Conservation (phyloP, 352 stramenopile species). For the Phytophthora citrophthora region DNA sequence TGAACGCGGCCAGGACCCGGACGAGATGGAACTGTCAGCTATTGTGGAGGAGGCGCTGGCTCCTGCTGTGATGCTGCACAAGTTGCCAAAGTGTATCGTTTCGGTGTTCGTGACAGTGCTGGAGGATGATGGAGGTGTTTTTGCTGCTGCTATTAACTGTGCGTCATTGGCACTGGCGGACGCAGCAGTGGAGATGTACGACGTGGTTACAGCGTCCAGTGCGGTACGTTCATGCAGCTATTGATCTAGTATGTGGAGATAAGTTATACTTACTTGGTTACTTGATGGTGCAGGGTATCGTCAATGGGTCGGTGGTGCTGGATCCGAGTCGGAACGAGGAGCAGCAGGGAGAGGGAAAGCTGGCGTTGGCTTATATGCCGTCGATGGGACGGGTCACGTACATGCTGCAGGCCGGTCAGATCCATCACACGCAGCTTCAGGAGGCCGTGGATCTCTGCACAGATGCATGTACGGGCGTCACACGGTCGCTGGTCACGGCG, state of each 20-base stretch:
- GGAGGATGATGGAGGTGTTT: conserved; percentile 83
- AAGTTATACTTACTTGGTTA: conserved; percentile 1
- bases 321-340: conserved; percentile 81
- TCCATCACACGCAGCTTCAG: conserved; percentile 80
- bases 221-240: conserved; percentile 43
- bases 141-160: conserved; percentile 84
- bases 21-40: conserved; percentile 83
- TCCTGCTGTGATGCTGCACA: conserved; percentile 84
- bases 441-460: conserved; percentile 90
- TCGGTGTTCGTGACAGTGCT: conserved; percentile 91
- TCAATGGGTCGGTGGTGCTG: conserved; percentile 63
- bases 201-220: conserved; percentile 84
- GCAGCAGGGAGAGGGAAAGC: conserved; percentile 54
- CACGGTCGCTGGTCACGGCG: conserved; percentile 60
- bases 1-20: conserved; percentile 74
- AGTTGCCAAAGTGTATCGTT: conserved; percentile 90
- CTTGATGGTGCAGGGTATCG: conserved; percentile 45
- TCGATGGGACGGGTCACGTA: conserved; percentile 83
- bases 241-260: background rate
- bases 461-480: conserved; percentile 71
- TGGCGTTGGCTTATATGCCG: conserved; percentile 90
- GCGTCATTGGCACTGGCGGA: conserved; percentile 90
- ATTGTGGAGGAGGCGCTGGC: conserved; percentile 80
- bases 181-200: conserved; percentile 92
- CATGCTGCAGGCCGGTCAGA: conserved; percentile 85